Evolutionary conservation across 164 flowering plant genomes (phyloP).

Genomic region (Nymphaea colorata): DNA sequence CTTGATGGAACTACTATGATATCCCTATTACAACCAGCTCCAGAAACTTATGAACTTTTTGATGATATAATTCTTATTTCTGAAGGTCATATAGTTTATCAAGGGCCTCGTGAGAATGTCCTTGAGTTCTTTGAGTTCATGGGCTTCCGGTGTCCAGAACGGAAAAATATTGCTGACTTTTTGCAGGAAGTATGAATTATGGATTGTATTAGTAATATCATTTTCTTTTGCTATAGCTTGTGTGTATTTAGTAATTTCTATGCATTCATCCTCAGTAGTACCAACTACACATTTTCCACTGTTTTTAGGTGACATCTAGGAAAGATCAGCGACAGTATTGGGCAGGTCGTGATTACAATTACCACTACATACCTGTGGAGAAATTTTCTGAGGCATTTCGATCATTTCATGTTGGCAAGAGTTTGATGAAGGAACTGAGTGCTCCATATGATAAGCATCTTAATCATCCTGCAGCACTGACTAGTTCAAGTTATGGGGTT

Average conservation of each 20-base stretch:
- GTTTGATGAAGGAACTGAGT: constrained; percentile 42
- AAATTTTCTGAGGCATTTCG: constrained; percentile 85
- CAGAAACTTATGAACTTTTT: constrained; percentile 89
- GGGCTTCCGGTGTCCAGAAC: constrained; percentile 84
- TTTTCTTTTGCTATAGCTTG: neutral
- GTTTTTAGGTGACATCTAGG: constrained; percentile 63
- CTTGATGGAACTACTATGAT: constrained; percentile 82
- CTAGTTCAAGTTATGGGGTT: constrained; percentile 64
- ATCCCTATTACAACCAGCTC: constrained; percentile 93
- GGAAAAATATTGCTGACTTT: constrained; percentile 96
- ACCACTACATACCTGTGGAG: constrained; percentile 51
- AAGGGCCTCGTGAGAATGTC: constrained; percentile 73
- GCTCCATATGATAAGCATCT: constrained; percentile 63
- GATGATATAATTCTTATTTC: constrained; percentile 86
- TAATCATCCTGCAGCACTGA: constrained; percentile 87
- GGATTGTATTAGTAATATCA: neutral
- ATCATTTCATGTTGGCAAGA: constrained; percentile 46
- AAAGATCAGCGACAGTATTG: constrained; percentile 98
- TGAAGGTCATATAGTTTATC: constrained; percentile 90
- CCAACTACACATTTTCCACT: constrained; percentile 4
- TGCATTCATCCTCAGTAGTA: no score
- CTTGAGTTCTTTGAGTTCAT: constrained; percentile 63
- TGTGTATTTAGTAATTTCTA: no score
- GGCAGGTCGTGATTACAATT: constrained; percentile 49
- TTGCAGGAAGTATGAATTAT: constrained; percentile 78